Conservation (phyloP, 345 rosid species). For the Linum lewisii region DNA sequence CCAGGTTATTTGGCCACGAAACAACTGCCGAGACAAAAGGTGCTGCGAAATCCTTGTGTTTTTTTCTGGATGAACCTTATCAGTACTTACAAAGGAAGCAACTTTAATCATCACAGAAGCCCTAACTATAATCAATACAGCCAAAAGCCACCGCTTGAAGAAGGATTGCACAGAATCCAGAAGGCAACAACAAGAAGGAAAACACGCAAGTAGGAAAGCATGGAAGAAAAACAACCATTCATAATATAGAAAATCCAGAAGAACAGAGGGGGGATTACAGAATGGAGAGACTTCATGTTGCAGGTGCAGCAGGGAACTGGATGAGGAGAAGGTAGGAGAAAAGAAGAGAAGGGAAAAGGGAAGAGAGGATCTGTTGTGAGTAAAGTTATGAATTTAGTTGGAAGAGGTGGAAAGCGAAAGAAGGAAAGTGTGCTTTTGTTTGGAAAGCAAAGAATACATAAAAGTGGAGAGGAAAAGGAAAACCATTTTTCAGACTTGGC, state of each 20-base stretch:
- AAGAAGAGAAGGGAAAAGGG: background rate
- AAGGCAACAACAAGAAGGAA: background rate
- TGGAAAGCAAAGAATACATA: background rate
- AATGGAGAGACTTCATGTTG: slow-evolving; percentile 28
- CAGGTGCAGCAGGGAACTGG: background rate
- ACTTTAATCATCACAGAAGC: background rate
- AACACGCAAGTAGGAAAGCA: background rate
- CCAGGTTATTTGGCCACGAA: background rate
- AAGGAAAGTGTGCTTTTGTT: background rate
- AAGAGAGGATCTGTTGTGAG: slow-evolving; percentile 5
- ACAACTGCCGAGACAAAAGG: background rate
- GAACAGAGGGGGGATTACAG: slow-evolving; percentile 21
- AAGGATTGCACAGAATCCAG: background rate
- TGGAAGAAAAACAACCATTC: background rate
- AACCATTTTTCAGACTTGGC: background rate
- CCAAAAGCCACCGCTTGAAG: background rate
- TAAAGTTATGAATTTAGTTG: background rate
- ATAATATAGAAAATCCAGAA: background rate
- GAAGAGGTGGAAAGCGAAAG: background rate
- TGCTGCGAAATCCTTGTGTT: background rate
- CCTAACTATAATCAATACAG: background rate
- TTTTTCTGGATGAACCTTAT: background rate
- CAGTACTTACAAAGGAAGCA: background rate
- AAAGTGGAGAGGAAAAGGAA: background rate
- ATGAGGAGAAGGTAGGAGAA: background rate